A percentile compares a stretch with the other conserved stretches of the same genome.
phyloP scores from a whole-genome alignment of 2,329 filamentous ascomycete genomes.

The Neopestalotiopsis rosae region DNA sequence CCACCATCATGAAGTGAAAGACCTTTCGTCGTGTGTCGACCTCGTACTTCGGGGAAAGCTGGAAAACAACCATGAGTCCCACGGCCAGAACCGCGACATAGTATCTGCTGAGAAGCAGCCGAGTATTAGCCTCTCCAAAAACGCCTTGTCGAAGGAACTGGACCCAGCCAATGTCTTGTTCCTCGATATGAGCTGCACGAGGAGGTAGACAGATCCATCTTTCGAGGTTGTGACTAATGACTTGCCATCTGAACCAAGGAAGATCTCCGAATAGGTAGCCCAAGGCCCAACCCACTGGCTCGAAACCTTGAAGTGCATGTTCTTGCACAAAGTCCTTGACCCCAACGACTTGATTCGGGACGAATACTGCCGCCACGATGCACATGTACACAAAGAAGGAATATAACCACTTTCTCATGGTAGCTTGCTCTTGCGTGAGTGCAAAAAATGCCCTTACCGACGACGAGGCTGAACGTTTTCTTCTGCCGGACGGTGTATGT shows the following conservation, averaged over 20 bases:
- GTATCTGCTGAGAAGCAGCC: constrained; percentile 78
- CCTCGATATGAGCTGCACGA: constrained; percentile 37
- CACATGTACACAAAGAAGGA: constrained; percentile 77
- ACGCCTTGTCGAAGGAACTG: constrained; percentile 67
- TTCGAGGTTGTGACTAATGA: constrained; percentile 71
- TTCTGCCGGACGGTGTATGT: constrained; percentile 67
- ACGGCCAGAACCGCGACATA: constrained; percentile 71
- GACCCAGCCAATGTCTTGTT: constrained; percentile 62
- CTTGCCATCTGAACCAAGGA: constrained; percentile 71
- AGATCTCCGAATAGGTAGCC: constrained; percentile 88
- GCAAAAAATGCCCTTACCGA: constrained; percentile 77
- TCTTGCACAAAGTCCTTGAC: constrained; percentile 73
- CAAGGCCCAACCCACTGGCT: constrained; percentile 91
- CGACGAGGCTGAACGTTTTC: constrained; percentile 68
- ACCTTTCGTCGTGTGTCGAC: constrained; percentile 96
- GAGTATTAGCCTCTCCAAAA: constrained; percentile 79
- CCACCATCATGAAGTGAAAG: constrained; percentile 98
- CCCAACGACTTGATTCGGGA: constrained; percentile 51
- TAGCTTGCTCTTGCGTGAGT: constrained; percentile 80
- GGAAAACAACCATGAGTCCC: constrained; percentile 78
- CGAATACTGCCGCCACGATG: constrained; percentile 69
- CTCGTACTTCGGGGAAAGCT: constrained; percentile 77
- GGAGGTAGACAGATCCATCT: constrained; percentile 77
- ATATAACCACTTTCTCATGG: constrained; percentile 81
- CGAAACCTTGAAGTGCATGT: constrained; percentile 71